Evolutionary conservation across 495 filamentous ascomycete genomes (phyloP).

Genomic region (Penicillium salamii): DNA sequence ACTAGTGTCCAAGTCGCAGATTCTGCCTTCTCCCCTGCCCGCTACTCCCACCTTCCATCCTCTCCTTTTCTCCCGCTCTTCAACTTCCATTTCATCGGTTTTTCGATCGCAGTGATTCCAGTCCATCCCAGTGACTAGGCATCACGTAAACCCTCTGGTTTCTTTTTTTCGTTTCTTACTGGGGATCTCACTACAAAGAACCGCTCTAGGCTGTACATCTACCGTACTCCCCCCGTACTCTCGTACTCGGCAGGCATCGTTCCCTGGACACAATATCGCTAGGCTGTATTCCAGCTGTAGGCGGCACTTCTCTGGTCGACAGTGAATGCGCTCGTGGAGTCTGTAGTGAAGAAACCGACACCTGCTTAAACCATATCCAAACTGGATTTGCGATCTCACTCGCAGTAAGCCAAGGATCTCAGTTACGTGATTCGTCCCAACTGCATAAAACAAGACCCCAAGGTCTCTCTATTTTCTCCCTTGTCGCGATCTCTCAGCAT

Average conservation of each 20-base stretch:
- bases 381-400: not conserved
- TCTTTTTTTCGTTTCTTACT: constrained; percentile 17
- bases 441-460: not conserved
- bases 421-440: not conserved
- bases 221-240: constrained; percentile 29
- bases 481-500: constrained; percentile 14
- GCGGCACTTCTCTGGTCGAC: constrained; percentile 34
- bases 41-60: too few relatives aligned
- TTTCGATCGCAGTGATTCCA: constrained; percentile 3
- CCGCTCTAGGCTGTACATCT: constrained; percentile 34
- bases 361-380: constrained; percentile 22
- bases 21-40: constrained; percentile 18
- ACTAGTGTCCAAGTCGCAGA: constrained; percentile 11
- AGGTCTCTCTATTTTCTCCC: not conserved
- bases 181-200: constrained; percentile 17
- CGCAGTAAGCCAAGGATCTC: constrained; percentile 4
- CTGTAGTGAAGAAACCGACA: constrained; percentile 42
- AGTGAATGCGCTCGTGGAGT: constrained; percentile 37
- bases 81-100: constrained; percentile 15
- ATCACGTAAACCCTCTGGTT: constrained; percentile 26
- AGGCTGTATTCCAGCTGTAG: constrained; percentile 49
- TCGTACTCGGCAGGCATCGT: constrained; percentile 25
- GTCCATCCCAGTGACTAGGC: constrained; percentile 10
- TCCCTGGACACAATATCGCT: constrained; percentile 31
- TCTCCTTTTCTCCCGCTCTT: constrained; percentile 14